Conservation (phyloP, 2,329 filamentous ascomycete genomes). For the Pseudohalonectria lignicola region DNA sequence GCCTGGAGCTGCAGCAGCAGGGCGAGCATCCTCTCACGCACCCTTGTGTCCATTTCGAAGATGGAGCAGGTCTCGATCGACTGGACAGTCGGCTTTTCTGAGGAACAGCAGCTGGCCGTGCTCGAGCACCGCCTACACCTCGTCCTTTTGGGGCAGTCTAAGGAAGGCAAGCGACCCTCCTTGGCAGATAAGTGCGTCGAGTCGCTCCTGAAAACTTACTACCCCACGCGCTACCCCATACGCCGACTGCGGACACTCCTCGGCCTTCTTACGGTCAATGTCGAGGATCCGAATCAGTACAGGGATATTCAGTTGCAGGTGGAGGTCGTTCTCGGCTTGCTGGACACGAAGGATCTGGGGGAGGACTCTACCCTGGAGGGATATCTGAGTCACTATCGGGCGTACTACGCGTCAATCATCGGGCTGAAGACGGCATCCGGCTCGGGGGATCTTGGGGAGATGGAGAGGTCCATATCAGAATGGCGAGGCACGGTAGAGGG, state of each 20-base stretch:
- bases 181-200: constrained; percentile 34
- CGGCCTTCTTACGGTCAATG: constrained; percentile 32
- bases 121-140: constrained; percentile 50
- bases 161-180: constrained; percentile 20
- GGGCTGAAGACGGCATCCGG: constrained; percentile 22
- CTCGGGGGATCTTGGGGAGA: constrained; percentile 19
- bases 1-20: constrained; percentile 44
- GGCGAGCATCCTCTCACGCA: constrained; percentile 42
- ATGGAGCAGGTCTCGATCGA: constrained; percentile 45
- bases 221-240: constrained; percentile 37
- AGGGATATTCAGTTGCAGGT: constrained; percentile 26
- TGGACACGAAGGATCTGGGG: constrained; percentile 21
- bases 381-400: constrained; percentile 37
- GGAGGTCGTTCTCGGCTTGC: constrained; percentile 22
- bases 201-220: constrained; percentile 36
- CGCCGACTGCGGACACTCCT: constrained; percentile 40
- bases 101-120: constrained; percentile 41
- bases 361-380: constrained; percentile 32
- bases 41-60: constrained; percentile 48
- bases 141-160: constrained; percentile 24
- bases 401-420: constrained; percentile 30
- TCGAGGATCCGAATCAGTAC: constrained; percentile 31
- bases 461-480: constrained; percentile 23
- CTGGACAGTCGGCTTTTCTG: constrained; percentile 41
- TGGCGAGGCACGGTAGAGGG: constrained; percentile 32